Evolutionary conservation across 2,329 filamentous ascomycete genomes (phyloP), one percentile per base, ranked within the genome.

Genomic region (Phoma sp.): DNA sequence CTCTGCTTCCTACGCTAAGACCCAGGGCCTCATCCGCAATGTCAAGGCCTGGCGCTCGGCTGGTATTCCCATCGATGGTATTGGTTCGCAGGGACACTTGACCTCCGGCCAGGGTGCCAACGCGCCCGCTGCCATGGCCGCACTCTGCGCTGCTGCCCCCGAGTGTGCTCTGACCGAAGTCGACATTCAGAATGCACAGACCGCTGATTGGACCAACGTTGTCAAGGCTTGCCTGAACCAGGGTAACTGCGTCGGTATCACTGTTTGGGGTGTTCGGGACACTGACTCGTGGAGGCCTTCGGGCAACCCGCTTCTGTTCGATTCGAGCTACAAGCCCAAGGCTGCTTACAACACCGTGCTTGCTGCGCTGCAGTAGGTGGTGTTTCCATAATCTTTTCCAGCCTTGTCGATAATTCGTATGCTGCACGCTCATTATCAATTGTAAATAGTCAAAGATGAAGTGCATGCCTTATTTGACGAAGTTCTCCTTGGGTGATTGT

Each of bases 101-200:
- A 71, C 70, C 25, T 70, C 77, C 2, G 81, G 80, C 32, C 72
- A 76, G 39, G 80, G 81, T 49, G 80, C 81, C 47, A 76, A 70
- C 40, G 77, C 76, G 21, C 75, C 78, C 5, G 77, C 67, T 12
- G 83, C 85, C 38, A 73, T 74, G 69, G 76, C 80, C 57, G 77
- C 79, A 0, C 81, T 88, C 21, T 85, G 83, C 42, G 74, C 68
- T 29, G 77, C 82, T 17, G 81, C 80, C 15, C 73, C 80, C 21
- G 86, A 90, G 67, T 81, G 88, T 36, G 86, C 87, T 5, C 76
- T 89, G 39, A 90, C 87, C 3, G 87, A 90, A 75, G 80, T 90
- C 26, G 88, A 91, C 65, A 90, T 91, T 64, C 81, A 83, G 52
- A 78, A 78, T 36, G 85, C 84, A 6, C 78, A 81, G 34, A 60